Conservation (phyloP, 2,329 filamentous ascomycete genomes). For the Rachicladosporium sp. region DNA sequence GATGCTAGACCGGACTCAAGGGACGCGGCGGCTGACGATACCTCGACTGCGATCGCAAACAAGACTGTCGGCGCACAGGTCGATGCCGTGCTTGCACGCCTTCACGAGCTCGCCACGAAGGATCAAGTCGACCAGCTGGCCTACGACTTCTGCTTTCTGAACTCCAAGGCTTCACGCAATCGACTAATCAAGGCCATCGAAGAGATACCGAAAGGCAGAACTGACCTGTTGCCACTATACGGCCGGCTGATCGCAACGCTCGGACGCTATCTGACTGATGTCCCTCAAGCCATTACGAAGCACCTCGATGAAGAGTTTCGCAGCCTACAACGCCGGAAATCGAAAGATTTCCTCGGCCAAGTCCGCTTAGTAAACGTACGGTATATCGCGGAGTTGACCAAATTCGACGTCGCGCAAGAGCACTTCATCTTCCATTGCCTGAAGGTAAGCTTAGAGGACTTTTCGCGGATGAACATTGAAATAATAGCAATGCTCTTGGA, state of each 20-base stretch:
- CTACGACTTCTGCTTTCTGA: slow-evolving; percentile 94
- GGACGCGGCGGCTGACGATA: slow-evolving; percentile 55
- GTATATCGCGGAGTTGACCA: slow-evolving; percentile 94
- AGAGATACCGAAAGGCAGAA: slow-evolving; percentile 86
- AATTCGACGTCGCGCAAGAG: slow-evolving; percentile 94
- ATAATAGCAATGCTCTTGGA: slow-evolving; percentile 93
- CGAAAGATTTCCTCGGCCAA: slow-evolving; percentile 92
- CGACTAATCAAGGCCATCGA: slow-evolving; percentile 84
- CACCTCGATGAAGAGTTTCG: slow-evolving; percentile 95
- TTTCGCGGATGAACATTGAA: slow-evolving; percentile 97
- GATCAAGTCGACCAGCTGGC: slow-evolving; percentile 85
- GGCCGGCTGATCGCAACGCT: slow-evolving; percentile 87
- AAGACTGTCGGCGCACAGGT: slow-evolving; percentile 97
- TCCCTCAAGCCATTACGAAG: slow-evolving; percentile 81
- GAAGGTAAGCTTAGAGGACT: slow-evolving; percentile 94
- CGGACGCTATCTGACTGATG: slow-evolving; percentile 84
- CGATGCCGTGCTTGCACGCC: slow-evolving; percentile 70
- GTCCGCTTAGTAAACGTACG: slow-evolving; percentile 88
- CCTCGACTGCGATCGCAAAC: slow-evolving; percentile 85
- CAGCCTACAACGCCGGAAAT: slow-evolving; percentile 89
- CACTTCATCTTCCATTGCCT: slow-evolving; percentile 98
- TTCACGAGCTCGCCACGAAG: slow-evolving; percentile 87
- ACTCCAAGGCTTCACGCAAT: slow-evolving; percentile 95
- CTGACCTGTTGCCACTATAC: slow-evolving; percentile 82
- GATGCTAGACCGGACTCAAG: slow-evolving; percentile 29